These are phyloP conservation scores for Magnolia sinica DNA, from an alignment of 164 flowering plant species.

Conservation along the genomic window DNA sequence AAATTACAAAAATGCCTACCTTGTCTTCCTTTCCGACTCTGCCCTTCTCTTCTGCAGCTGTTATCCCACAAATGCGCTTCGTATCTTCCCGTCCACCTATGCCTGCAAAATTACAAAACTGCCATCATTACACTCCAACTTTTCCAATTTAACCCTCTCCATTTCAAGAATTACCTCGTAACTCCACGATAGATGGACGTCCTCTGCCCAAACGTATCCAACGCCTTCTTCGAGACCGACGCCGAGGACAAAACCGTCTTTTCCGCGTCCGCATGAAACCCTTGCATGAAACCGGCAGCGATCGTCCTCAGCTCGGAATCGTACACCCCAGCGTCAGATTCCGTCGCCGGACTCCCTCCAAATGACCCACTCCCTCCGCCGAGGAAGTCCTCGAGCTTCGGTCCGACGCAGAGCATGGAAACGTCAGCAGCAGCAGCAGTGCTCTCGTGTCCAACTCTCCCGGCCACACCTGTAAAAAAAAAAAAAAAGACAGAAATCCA, in stretches of 20 bases:
- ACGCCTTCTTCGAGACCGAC: constrained; percentile 37
- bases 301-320: constrained; percentile 56
- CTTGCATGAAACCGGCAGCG: constrained; percentile 52
- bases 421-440: constrained; percentile 22
- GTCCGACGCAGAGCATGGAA: constrained; percentile 31
- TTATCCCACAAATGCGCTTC: constrained; percentile 91
- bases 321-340: constrained; percentile 20
- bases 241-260: constrained; percentile 16
- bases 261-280: constrained; percentile 20
- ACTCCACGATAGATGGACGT: constrained; percentile 80
- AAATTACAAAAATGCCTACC: constrained; percentile 28
- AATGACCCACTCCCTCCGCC: constrained; percentile 25
- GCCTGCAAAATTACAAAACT: constrained; percentile 29
- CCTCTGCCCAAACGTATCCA: constrained; percentile 70
- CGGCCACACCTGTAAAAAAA: constrained; percentile 7
- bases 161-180: constrained; percentile 38
- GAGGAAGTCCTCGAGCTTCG: constrained; percentile 67
- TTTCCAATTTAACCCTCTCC: neutral
- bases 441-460: constrained; percentile 10
- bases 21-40: constrained; percentile 78
- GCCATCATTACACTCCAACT: neutral
- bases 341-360: neutral
- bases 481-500: neutral
- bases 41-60: constrained; percentile 84
- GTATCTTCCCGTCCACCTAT: constrained; percentile 82